Conservation (phyloP, 495 filamentous ascomycete genomes). For the Hypoxylon trugodes region DNA sequence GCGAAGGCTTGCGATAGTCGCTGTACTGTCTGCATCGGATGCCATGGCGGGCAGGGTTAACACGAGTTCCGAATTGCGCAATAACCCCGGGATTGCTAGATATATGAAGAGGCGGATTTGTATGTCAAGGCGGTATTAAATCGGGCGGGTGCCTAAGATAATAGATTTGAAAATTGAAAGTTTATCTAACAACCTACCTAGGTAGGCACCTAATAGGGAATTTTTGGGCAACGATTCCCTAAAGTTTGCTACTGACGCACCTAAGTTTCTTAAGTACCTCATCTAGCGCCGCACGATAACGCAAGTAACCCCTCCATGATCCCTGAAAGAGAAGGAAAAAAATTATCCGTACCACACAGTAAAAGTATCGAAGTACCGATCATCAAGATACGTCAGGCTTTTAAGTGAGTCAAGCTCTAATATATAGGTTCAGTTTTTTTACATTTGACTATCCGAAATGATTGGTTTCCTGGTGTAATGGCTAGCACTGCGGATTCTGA, state of each 20-base stretch:
- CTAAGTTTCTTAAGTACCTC: conserved; percentile 1
- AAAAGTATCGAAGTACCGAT: too few species aligned
- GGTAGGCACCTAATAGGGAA: background rate
- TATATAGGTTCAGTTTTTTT: background rate
- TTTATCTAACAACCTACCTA: too few species aligned
- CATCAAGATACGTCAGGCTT: too few species aligned
- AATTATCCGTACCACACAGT: conserved; percentile 20
- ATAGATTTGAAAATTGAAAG: background rate
- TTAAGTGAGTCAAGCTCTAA: background rate
- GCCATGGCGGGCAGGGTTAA: conserved; percentile 24
- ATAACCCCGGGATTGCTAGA: too few species aligned
- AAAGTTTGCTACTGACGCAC: too few species aligned
- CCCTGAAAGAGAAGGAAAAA: too few species aligned
- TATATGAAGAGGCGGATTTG: too few species aligned
- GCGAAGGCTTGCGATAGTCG: conserved; percentile 69
- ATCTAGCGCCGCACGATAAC: conserved; percentile 13
- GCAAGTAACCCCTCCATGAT: conserved; percentile 35
- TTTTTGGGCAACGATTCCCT: conserved; percentile 15
- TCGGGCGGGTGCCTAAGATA: too few species aligned
- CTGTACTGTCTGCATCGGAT: conserved; percentile 30
- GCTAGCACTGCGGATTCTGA: conserved; percentile 50
- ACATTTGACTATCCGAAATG: too few species aligned
- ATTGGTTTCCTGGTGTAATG: conserved; percentile 49
- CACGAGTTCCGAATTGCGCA: background rate
- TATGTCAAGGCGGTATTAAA: too few species aligned